phyloP scores from a whole-genome alignment of 257 asterid species.

The Misopates orontium region DNA sequence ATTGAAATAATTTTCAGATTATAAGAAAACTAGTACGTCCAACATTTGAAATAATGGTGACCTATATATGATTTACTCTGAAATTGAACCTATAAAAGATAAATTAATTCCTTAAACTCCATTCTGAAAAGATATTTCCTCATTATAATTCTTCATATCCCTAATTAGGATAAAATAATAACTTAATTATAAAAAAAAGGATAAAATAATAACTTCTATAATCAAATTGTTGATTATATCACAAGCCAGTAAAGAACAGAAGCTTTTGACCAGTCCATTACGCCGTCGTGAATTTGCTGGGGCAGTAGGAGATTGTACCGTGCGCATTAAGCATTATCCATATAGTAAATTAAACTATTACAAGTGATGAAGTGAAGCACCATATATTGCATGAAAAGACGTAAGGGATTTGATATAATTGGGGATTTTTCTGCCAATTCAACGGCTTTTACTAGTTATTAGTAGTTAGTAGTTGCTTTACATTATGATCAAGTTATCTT shows the following conservation, averaged over 20 bases:
- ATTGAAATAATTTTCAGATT: too few species aligned
- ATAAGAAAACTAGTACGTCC: too few species aligned
- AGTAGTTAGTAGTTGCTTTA: conserved; percentile 27
- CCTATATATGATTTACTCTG: too few species aligned
- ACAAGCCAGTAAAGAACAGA: background rate
- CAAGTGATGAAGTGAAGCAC: too few species aligned
- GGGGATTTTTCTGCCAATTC: background rate
- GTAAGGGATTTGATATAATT: background rate
- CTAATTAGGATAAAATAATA: too few species aligned
- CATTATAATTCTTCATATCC: too few species aligned
- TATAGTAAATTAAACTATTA: background rate
- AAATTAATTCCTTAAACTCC: too few species aligned
- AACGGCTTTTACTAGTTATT: background rate
- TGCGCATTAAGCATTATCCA: conserved; percentile 1
- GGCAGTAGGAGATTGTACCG: background rate
- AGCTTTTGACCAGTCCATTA: conserved; percentile 18
- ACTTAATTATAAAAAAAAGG: background rate
- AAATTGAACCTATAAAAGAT: too few species aligned
- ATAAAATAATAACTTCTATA: too few species aligned
- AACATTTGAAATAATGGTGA: too few species aligned
- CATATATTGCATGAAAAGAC: conserved; percentile 28
- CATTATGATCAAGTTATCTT: conserved; percentile 25
- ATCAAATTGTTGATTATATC: background rate
- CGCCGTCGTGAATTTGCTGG: conserved; percentile 23
- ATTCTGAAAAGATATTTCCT: too few species aligned